phyloP scores from a whole-genome alignment of 2,329 filamentous ascomycete genomes.

The Daldinia sp. region DNA sequence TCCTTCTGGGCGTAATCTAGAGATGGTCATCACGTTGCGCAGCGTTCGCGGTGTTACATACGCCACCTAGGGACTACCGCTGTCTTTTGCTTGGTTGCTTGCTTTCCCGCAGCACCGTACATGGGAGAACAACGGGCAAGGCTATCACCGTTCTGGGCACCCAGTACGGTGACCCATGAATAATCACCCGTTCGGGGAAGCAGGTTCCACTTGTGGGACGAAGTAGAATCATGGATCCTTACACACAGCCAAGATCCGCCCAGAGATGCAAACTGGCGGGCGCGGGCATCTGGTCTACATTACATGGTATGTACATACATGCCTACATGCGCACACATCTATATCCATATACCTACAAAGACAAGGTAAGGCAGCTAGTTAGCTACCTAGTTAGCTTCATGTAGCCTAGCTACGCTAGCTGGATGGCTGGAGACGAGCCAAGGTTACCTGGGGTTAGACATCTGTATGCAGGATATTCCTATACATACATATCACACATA shows the following conservation, averaged over 20 bases:
- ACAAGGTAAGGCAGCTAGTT: background rate
- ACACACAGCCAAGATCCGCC: slow-evolving; percentile 29
- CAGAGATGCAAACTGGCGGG: slow-evolving; percentile 20
- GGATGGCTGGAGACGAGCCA: background rate
- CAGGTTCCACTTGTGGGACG: slow-evolving; percentile 20
- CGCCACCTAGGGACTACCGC: slow-evolving; percentile 1
- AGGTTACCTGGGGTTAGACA: too few species aligned
- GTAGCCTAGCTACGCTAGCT: background rate
- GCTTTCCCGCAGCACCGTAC: background rate
- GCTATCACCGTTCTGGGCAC: background rate
- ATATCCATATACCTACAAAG: background rate
- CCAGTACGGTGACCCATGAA: background rate
- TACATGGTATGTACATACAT: background rate
- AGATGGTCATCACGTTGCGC: background rate
- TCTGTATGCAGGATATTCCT: background rate
- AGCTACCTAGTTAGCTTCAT: background rate
- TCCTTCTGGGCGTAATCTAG: background rate
- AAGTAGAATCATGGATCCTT: slow-evolving; percentile 23
- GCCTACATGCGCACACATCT: background rate
- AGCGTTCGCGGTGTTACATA: slow-evolving; percentile 11
- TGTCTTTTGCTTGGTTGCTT: background rate
- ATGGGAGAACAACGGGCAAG: background rate
- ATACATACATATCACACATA: too few species aligned
- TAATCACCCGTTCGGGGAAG: slow-evolving; percentile 6
- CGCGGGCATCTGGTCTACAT: background rate